Conservation (phyloP, 345 rosid genomes). For the Citrus inodora region DNA sequence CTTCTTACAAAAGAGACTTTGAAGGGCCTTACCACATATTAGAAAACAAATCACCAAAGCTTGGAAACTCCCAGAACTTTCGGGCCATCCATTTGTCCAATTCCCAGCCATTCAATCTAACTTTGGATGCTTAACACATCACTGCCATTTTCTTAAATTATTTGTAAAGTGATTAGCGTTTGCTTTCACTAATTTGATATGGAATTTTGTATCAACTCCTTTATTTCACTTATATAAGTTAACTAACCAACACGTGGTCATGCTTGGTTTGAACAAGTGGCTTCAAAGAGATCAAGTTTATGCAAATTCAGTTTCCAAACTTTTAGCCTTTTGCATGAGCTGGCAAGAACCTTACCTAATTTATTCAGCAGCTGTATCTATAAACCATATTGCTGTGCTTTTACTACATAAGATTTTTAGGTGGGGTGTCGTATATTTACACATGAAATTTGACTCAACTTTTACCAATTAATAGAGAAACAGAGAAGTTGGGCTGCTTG, state of each 20-base stretch:
- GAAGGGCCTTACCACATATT: neutral
- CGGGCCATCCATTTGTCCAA: conserved; percentile 2
- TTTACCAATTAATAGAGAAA: neutral
- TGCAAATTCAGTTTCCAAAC: neutral
- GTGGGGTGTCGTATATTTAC: neutral
- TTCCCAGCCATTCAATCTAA: neutral
- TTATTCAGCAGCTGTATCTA: neutral
- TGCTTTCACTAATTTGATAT: neutral
- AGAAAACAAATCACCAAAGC: neutral
- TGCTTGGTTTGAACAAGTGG: neutral
- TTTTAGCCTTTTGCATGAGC: conserved; percentile 8
- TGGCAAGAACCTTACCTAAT: conserved; percentile 5
- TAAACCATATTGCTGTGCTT: neutral
- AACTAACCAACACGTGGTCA: neutral
- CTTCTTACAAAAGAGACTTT: neutral
- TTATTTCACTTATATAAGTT: neutral
- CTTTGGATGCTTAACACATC: neutral
- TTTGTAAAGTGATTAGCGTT: neutral
- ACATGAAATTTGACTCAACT: neutral
- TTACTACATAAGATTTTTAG: neutral
- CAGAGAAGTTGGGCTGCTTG: neutral
- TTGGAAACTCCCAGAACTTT: neutral
- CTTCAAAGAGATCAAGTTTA: conserved; percentile 1
- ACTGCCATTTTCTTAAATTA: neutral
- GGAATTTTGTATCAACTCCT: neutral